Evolutionary conservation across 768 basidiomycete species (phyloP).

Genomic region (Russula virescens): DNA sequence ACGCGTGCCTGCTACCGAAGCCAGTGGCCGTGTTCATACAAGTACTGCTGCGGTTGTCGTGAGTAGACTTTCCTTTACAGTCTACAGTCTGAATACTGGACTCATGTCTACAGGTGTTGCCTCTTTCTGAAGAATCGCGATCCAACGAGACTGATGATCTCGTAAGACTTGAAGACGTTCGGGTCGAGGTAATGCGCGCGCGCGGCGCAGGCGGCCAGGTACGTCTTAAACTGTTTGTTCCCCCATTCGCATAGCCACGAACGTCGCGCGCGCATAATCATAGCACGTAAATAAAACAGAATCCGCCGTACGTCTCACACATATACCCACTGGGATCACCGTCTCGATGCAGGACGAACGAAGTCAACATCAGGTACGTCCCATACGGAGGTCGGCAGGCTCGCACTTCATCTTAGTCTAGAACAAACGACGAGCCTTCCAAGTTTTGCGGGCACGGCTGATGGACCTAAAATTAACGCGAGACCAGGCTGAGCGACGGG

Average conservation of each 20-base stretch:
- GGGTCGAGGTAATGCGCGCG: conserved; percentile 90
- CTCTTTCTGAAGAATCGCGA: conserved; percentile 59
- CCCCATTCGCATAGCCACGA: neutral
- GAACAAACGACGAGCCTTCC: conserved; percentile 93
- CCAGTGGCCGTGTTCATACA: conserved; percentile 84
- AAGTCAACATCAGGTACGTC: conserved; percentile 82
- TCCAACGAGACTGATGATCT: conserved; percentile 51
- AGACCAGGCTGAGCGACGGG: conserved; percentile 66
- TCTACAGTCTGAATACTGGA: neutral
- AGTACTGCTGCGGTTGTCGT: conserved; percentile 87
- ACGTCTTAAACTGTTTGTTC: conserved; percentile 15
- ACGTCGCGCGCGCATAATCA: neutral
- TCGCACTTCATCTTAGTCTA: conserved; percentile 29
- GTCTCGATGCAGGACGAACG: conserved; percentile 99
- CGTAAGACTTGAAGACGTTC: conserved; percentile 79
- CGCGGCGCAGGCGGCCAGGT: conserved; percentile 97
- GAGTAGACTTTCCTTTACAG: conserved; percentile 30
- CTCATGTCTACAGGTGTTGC: conserved; percentile 62
- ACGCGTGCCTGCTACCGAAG: conserved; percentile 86
- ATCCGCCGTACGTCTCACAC: conserved; percentile 92
- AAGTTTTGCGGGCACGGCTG: conserved; percentile 79
- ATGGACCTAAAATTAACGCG: conserved; percentile 71
- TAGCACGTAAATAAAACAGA: conserved; percentile 99
- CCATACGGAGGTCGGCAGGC: neutral
- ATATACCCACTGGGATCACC: conserved; percentile 86